These are phyloP conservation scores for Scleroderma bovista DNA, from an alignment of 768 basidiomycete genomes.

Conservation along the genomic window DNA sequence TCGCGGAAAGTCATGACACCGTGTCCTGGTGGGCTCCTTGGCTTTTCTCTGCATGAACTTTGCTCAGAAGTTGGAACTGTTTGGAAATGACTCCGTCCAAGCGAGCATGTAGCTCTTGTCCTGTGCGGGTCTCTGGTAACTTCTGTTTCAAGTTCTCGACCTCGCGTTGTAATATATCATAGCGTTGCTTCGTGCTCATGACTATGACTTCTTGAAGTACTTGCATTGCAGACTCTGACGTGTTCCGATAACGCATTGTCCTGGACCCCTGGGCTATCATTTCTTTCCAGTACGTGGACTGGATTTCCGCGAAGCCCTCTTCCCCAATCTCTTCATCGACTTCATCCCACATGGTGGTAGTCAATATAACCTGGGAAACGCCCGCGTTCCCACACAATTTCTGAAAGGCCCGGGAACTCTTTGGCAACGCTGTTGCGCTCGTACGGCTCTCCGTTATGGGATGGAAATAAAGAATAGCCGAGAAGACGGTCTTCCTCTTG, in stretches of 20 bases:
- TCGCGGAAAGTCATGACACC: no score
- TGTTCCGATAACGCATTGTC: constrained; percentile 3
- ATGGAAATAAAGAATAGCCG: constrained; percentile 37
- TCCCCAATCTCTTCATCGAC: constrained; percentile 17
- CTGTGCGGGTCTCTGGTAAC: constrained; percentile 6
- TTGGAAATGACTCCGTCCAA: no score
- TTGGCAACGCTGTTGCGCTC: constrained; percentile 26
- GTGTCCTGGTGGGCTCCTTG: no score
- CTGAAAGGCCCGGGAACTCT: constrained; percentile 29
- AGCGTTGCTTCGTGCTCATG: neutral
- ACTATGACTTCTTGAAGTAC: constrained; percentile 6
- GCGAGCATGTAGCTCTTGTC: no score
- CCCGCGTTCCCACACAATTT: constrained; percentile 24
- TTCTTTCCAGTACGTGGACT: neutral
- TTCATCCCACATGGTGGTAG: constrained; percentile 6
- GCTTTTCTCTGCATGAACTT: no score
- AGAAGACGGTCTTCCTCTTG: constrained; percentile 11
- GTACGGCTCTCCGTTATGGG: constrained; percentile 36
- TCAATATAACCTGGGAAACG: constrained; percentile 31
- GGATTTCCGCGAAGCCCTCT: constrained; percentile 8
- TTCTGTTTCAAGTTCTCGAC: constrained; percentile 4
- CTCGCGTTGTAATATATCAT: constrained; percentile 7
- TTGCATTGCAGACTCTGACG: constrained; percentile 4
- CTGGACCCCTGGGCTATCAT: constrained; percentile 10
- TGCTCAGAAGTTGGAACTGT: no score